Base-by-base conservation (phyloP, 2,329 filamentous ascomycete genomes). In the Xylariaceae sp. region DNA sequence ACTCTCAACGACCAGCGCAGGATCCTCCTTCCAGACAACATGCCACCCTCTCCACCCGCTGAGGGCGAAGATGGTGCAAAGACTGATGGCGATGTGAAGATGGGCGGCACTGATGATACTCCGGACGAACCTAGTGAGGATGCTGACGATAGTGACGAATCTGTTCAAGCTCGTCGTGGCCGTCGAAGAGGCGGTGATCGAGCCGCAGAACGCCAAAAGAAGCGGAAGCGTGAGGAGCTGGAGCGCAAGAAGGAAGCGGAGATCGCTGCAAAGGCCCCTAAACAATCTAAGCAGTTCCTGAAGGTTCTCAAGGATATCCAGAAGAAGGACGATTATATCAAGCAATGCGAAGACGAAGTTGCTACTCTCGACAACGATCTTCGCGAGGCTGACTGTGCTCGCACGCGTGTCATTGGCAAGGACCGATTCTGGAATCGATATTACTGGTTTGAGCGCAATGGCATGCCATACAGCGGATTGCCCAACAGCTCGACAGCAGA, bases 371-470 rank as follows among this genome's bases (percentile, higher is more conserved):
- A 97, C 63, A 92, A 95, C 63, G 92, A 97, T 67, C 78, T 99
- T 42, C 88, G 94, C 47, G 93, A 97, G 71, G 91, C 92, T 39
- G 90, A 97, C 70, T 96, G 93, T 63, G 90, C 92, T 34, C 87
- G 94, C 56, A 96, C 92, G 16, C 86, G 90, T 57, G 85, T 93
- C 16, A 78, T 99, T 22, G 94, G 94, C 54, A 93, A 94, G 69
- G 94, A 99, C 71, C 85, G 94, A 42, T 99, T 96, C 77, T 96
- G 93, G 85, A 97, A 99, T 71, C 84, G 93, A 48, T 99, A 97
- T 72, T 97, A 95, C 77, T 99, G 94, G 93, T 97, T 97, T 69
- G 94, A 99, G 72, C 87, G 93, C 57, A 99, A 97, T 65, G 94
- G 92, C 19, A 97, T 97, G 92, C 94, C 94, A 0, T 96, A 93